These are phyloP conservation scores for Calocera cornea DNA, from an alignment of 768 basidiomycete genomes.

Conservation along the genomic window DNA sequence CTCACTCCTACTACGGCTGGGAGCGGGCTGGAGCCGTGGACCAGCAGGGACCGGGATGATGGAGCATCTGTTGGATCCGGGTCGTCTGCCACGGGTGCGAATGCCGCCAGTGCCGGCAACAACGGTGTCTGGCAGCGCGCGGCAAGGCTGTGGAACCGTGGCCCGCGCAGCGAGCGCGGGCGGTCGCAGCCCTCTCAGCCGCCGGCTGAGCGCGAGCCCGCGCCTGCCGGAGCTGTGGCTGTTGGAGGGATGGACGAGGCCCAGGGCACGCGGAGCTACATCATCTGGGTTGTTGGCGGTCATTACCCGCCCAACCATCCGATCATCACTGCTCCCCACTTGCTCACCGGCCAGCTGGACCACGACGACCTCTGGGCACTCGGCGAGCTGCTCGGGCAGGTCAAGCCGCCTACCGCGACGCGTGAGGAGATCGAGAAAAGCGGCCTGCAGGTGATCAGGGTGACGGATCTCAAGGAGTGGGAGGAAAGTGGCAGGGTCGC, in stretches of 20 bases:
- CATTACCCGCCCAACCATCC: conserved; percentile 85
- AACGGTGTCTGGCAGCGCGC: conserved; percentile 38
- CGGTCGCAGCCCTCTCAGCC: conserved; percentile 5
- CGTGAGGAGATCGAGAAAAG: conserved; percentile 77
- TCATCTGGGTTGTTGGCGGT: conserved; percentile 82
- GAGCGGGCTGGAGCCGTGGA: conserved; percentile 5
- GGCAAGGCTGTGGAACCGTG: conserved; percentile 37
- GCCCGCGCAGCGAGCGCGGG: neutral
- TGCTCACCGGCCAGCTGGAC: conserved; percentile 24
- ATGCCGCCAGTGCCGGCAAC: neutral
- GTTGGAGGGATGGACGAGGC: neutral
- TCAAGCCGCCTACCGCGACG: conserved; percentile 67
- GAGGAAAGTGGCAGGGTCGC: conserved; percentile 52
- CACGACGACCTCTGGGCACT: conserved; percentile 57
- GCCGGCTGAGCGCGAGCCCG: conserved; percentile 3
- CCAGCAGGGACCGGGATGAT: conserved; percentile 10
- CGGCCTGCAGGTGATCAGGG: conserved; percentile 62
- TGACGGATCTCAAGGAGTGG: conserved; percentile 37
- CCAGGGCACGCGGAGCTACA: conserved; percentile 44
- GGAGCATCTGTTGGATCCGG: conserved; percentile 1
- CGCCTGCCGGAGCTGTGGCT: conserved; percentile 1
- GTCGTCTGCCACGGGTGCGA: neutral
- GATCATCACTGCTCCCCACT: conserved; percentile 45
- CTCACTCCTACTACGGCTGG: conserved; percentile 15
- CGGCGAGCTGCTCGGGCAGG: conserved; percentile 68